A percentile compares a stretch with the other conserved stretches of the same genome.
Evolutionary conservation across 2,329 filamentous ascomycete species (phyloP).

Genomic region (Claviceps purpurea): DNA sequence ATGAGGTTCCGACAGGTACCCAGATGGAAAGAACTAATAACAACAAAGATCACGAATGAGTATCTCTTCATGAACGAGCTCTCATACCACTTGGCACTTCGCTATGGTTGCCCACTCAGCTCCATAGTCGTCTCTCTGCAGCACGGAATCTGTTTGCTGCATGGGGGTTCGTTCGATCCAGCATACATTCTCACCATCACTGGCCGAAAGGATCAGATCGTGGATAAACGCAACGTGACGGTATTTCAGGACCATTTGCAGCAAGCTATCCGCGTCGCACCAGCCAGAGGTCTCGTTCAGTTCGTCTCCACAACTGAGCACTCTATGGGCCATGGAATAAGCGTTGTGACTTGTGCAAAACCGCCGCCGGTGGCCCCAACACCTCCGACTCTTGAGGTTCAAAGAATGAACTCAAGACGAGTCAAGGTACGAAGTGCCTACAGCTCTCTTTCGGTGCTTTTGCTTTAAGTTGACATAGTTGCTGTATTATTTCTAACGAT

Average conservation of each 20-base stretch:
- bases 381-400: neutral
- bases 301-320: slow-evolving; percentile 60
- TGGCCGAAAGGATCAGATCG: slow-evolving; percentile 54
- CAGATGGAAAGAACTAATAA: neutral
- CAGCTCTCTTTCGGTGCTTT: neutral
- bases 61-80: slow-evolving; percentile 62
- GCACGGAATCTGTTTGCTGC: slow-evolving; percentile 61
- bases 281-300: slow-evolving; percentile 56
- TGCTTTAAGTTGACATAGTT: neutral
- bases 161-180: slow-evolving; percentile 62
- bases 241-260: slow-evolving; percentile 64
- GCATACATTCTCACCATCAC: slow-evolving; percentile 68
- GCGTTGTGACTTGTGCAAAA: slow-evolving; percentile 51
- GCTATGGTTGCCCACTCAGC: slow-evolving; percentile 61
- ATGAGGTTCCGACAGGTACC: neutral
- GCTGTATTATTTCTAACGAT: neutral
- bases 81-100: slow-evolving; percentile 56
- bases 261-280: slow-evolving; percentile 52
- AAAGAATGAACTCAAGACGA: neutral
- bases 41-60: slow-evolving; percentile 54
- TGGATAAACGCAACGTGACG: slow-evolving; percentile 67
- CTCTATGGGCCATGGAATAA: slow-evolving; percentile 56
- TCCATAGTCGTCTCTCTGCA: slow-evolving; percentile 65
- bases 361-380: neutral
- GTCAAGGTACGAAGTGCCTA: neutral